phyloP scores from a whole-genome alignment of 2,329 filamentous ascomycete genomes.

The Periconia macrospinosa region DNA sequence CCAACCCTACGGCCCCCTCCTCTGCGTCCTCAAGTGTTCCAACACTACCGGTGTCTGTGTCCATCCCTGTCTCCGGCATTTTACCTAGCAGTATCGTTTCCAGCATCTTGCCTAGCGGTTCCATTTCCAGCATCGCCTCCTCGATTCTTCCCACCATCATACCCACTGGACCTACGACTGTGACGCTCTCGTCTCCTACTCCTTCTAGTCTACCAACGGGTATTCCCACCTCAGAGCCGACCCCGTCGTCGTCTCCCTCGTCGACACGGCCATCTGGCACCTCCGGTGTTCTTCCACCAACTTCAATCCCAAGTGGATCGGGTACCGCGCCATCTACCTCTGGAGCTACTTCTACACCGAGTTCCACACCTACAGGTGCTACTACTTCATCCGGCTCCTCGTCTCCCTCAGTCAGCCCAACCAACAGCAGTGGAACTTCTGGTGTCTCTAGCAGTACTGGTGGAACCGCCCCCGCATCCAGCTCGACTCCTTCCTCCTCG shows the following conservation, averaged over 20 bases:
- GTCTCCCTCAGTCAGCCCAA: constrained; percentile 4
- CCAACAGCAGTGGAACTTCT: constrained; percentile 8
- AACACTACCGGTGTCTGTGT: not conserved
- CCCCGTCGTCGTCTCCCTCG: constrained; percentile 3
- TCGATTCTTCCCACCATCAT: constrained; percentile 10
- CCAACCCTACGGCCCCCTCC: constrained; percentile 3
- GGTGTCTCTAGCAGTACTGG: constrained; percentile 9
- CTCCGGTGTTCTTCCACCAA: constrained; percentile 1
- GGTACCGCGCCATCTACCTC: not conserved
- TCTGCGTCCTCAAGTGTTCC: not conserved
- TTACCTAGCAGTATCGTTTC: not conserved
- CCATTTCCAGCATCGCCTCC: constrained; percentile 14
- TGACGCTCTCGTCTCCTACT: constrained; percentile 11
- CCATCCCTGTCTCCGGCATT: not conserved
- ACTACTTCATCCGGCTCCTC: constrained; percentile 1
- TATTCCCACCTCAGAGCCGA: constrained; percentile 3
- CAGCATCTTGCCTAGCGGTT: not conserved
- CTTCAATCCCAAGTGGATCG: not conserved
- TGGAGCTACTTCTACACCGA: not conserved
- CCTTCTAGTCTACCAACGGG: constrained; percentile 6
- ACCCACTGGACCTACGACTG: constrained; percentile 5
- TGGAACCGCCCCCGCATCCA: constrained; percentile 7
- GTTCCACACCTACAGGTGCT: not conserved
- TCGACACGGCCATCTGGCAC: not conserved
- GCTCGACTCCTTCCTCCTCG: not conserved